Evolutionary conservation across 345 rosid genomes (phyloP), one percentile per base, ranked within the genome.

Genomic region (Cochlearia excelsa): DNA sequence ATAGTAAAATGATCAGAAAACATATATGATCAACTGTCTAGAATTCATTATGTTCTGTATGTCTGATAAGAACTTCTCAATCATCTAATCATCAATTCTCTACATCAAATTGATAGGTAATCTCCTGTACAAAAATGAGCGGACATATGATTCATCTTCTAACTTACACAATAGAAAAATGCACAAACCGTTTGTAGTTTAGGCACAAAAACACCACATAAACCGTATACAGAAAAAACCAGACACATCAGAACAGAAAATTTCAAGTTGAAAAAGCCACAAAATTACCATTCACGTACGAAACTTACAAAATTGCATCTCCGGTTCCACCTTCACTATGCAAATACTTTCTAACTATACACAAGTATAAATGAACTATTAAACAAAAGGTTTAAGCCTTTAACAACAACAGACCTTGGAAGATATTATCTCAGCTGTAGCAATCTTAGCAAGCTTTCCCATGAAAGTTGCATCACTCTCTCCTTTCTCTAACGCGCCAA

Each of bases 401-500:
- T 4, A 52, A 29, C 51, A 52, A 60, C 29, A 51, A 52, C 63
- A 46, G 51, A 84, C 98, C 96, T 88, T 92, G 53, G 98, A 84
- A 63, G 96, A 88, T 76, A 92, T 82, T 33, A 92, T 86, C 78
- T 92, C 98, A 1, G 95, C 65, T 0, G 98, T 86, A 55, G 90
- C 96, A 74, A 84, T 82, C 81, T 88, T 92, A 16, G 96, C 96
- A 33, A 92, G 98, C 80, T 83, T 92, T 11, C 80, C 76, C 81
- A 88, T 75, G 77, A 83, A 84, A 63, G 73, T 71, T 53, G 79
- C 81, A 81, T 92, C 98, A 48, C 78, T 75, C 31, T 88, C 88
- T n/a, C 59, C 70, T 58, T 51, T 57, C 65, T 82, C 79, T 53
- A 92, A 69, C 45, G 86, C 86, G 16, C 78, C 74, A 65, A 92